Evolutionary conservation across 169 alveolate genomes (phyloP).

Genomic region (Blepharisma undulans): DNA sequence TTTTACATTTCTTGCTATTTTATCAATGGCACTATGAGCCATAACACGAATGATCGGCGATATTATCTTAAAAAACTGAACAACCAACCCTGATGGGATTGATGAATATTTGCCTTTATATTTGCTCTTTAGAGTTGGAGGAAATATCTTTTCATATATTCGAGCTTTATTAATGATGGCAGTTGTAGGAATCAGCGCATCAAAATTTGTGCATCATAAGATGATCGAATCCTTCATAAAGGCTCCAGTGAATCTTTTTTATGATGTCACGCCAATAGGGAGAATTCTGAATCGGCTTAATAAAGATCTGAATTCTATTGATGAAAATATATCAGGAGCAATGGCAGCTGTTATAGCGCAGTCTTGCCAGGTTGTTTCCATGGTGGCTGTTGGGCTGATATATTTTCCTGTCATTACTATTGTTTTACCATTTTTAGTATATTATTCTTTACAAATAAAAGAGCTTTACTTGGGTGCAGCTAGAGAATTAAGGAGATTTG

Average conservation of each 20-base stretch:
- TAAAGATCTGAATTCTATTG: conserved; percentile 60
- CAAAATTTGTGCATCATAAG: background rate
- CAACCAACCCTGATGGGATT: background rate
- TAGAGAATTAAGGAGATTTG: conserved; percentile 63
- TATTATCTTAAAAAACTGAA: conserved; percentile 16
- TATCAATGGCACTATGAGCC: background rate
- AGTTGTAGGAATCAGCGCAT: background rate
- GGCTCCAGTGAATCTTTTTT: conserved; percentile 51
- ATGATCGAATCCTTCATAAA: background rate
- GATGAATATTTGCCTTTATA: background rate
- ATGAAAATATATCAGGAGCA: conserved; percentile 44
- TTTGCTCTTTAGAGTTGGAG: background rate
- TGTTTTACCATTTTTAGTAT: background rate
- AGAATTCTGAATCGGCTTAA: conserved; percentile 72
- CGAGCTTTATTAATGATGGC: background rate
- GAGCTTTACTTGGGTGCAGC: background rate
- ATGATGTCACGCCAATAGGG: conserved; percentile 89
- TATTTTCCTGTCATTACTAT: background rate
- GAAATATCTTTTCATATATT: background rate
- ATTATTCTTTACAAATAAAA: background rate
- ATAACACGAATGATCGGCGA: background rate
- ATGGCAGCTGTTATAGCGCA: background rate
- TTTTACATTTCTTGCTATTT: background rate
- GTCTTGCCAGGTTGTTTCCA: background rate
- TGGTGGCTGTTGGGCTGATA: background rate